Percentiles rank a stretch among this genome's conserved stretches.
These are phyloP conservation scores for Sequoia sempervirens DNA, from an alignment of 75 land plant genomes.

Conservation along the genomic window DNA sequence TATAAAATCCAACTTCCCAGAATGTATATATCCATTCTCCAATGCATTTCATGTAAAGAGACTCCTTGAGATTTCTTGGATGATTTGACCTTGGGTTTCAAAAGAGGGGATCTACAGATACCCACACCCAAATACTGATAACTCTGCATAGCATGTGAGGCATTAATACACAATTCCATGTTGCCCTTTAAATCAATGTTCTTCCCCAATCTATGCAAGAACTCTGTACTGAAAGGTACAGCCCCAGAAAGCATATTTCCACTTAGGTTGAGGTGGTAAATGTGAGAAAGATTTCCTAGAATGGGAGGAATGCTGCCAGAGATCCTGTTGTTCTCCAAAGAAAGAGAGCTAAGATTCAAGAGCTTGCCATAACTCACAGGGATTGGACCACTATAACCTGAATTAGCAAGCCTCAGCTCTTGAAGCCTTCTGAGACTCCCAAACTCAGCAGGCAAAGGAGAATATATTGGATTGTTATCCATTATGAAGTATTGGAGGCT, in stretches of 20 bases:
- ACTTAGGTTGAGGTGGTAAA: conserved; percentile 81
- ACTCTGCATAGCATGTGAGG: conserved; percentile 13
- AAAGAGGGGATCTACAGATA: conserved; percentile 17
- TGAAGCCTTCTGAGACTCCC: conserved; percentile 45
- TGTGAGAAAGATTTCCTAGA: conserved; percentile 40
- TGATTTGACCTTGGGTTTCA: neutral
- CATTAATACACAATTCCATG: conserved; percentile 51
- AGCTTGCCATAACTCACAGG: conserved; percentile 53
- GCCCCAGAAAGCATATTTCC: conserved; percentile 58
- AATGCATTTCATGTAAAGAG: neutral
- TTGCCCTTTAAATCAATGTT: conserved; percentile 72
- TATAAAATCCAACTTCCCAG: neutral
- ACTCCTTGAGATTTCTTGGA: neutral
- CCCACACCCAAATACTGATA: conserved; percentile 23
- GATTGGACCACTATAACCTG: conserved; percentile 57
- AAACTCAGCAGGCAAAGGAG: conserved; percentile 36
- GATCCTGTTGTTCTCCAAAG: conserved; percentile 52
- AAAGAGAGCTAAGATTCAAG: conserved; percentile 49
- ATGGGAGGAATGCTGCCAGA: conserved; percentile 49
- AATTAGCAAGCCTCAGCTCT: conserved; percentile 58
- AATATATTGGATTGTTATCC: conserved; percentile 61
- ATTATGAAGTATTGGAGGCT: conserved; percentile 64
- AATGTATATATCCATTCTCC: conserved; percentile 2
- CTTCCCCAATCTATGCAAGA: conserved; percentile 62
- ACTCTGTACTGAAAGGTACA: conserved; percentile 61